Evolutionary conservation across 75 land plant species (phyloP).

Genomic region (Pseudotsuga menziesii): DNA sequence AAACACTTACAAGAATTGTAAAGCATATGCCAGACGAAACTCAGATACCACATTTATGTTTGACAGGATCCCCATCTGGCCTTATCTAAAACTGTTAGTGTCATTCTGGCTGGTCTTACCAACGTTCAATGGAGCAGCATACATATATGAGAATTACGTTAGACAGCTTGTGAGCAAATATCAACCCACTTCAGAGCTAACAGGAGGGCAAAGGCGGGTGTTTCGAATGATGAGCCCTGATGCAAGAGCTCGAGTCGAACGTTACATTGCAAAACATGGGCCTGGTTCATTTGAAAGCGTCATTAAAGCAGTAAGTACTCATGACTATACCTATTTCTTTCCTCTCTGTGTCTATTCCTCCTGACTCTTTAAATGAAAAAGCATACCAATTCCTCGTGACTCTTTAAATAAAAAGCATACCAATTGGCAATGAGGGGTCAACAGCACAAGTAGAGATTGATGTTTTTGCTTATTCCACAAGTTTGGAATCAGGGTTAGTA

Average conservation of each 20-base stretch:
- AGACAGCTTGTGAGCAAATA: neutral
- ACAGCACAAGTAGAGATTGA: no score
- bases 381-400: no score
- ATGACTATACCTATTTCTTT: no score
- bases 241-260: slow-evolving; percentile 51
- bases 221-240: slow-evolving; percentile 63
- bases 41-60: neutral
- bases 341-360: no score
- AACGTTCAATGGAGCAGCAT: slow-evolving; percentile 42
- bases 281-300: slow-evolving; percentile 58
- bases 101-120: slow-evolving; percentile 40
- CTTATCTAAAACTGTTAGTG: slow-evolving; percentile 23
- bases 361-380: no score
- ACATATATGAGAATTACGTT: slow-evolving; percentile 34
- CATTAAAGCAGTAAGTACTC: slow-evolving; percentile 65
- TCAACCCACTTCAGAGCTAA: neutral
- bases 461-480: no score
- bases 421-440: no score
- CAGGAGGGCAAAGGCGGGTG: slow-evolving; percentile 30
- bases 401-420: no score
- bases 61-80: slow-evolving; percentile 54
- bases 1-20: neutral
- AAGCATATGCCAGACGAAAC: neutral
- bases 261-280: slow-evolving; percentile 60
- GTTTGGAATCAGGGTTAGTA: no score